These are phyloP conservation scores for Limtongia smithiae DNA, from an alignment of 805 yeast species.

Conservation along the genomic window DNA sequence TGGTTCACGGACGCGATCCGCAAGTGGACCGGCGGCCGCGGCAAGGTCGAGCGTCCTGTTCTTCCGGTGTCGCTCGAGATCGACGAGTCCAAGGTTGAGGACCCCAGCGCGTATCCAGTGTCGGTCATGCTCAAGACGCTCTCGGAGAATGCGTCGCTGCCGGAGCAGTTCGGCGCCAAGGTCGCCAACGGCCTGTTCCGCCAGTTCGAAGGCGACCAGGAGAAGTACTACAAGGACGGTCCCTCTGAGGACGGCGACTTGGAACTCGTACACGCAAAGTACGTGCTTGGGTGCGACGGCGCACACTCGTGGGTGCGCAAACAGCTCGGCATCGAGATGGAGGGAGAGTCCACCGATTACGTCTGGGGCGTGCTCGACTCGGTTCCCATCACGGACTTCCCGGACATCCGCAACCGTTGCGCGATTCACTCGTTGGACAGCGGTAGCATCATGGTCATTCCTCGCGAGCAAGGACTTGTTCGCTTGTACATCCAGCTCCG, in stretches of 20 bases:
- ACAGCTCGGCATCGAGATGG: slow-evolving; percentile 37
- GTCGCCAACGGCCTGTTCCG: slow-evolving; percentile 36
- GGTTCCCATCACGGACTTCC: slow-evolving; percentile 40
- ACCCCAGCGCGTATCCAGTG: slow-evolving; percentile 30
- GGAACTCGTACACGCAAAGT: slow-evolving; percentile 36
- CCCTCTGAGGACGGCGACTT: slow-evolving; percentile 5
- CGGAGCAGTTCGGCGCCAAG: slow-evolving; percentile 28
- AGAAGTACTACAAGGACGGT: slow-evolving; percentile 27
- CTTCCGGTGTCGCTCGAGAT: slow-evolving; percentile 21
- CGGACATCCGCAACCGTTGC: slow-evolving; percentile 38
- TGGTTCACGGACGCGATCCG: slow-evolving; percentile 34
- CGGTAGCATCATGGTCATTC: slow-evolving; percentile 40
- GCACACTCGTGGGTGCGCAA: slow-evolving; percentile 40
- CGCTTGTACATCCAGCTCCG: slow-evolving; percentile 38
- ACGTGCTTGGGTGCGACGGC: slow-evolving; percentile 38
- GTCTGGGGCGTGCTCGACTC: slow-evolving; percentile 42
- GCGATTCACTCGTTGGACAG: slow-evolving; percentile 38
- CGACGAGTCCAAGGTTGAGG: slow-evolving; percentile 25
- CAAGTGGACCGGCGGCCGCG: slow-evolving; percentile 12
- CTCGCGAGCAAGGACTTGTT: slow-evolving; percentile 38
- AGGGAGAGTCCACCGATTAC: slow-evolving; percentile 39
- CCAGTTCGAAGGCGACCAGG: slow-evolving; percentile 31
- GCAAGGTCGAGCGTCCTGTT: slow-evolving; percentile 23
- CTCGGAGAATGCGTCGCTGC: slow-evolving; percentile 18
- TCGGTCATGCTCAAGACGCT: slow-evolving; percentile 32